Conservation (phyloP, 2,329 filamentous ascomycete genomes). For the Beauveria varroae region DNA sequence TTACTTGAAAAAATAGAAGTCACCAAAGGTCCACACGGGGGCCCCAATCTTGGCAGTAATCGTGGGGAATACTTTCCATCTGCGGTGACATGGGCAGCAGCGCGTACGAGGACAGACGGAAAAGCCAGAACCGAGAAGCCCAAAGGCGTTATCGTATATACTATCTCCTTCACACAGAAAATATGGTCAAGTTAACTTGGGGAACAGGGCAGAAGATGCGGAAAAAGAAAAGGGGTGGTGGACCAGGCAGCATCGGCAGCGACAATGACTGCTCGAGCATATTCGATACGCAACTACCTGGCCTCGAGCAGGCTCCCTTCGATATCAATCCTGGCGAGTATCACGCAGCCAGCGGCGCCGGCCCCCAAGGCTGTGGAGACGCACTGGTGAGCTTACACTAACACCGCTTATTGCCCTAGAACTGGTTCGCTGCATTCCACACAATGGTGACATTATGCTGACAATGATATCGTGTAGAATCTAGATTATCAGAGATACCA, state of each 20-base stretch:
- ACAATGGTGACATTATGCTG: not conserved
- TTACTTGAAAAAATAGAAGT: no score
- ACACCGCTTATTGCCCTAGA: no score
- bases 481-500: no score
- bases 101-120: not conserved
- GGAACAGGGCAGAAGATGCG: not conserved
- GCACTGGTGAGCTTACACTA: not conserved
- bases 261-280: not conserved
- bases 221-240: not conserved
- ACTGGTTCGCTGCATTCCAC: not conserved
- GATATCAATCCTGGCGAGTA: not conserved
- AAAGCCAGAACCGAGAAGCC: not conserved
- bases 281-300: not conserved
- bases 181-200: not conserved
- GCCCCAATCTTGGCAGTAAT: no score
- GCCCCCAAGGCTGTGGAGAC: not conserved
- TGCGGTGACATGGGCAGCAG: not conserved
- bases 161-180: no score
- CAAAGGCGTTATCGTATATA: not conserved
- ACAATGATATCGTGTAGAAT: no score
- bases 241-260: not conserved
- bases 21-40: no score
- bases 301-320: not conserved
- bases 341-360: not conserved
- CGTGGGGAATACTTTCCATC: no score